phyloP scores from a whole-genome alignment of 2,329 filamentous ascomycete species.

The Neocucurbitaria cava region DNA sequence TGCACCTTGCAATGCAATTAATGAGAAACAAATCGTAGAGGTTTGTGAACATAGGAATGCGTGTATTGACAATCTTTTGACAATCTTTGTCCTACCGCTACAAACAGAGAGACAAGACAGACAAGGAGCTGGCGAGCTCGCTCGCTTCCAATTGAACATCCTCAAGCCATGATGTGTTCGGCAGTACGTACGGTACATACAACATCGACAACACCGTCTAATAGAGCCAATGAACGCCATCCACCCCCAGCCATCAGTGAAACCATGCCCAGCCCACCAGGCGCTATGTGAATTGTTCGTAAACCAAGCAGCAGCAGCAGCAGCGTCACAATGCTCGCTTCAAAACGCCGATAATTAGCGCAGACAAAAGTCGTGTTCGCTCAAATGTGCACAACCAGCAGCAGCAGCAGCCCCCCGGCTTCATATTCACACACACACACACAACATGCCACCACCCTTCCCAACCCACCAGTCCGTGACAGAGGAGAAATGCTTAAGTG shows the following conservation, averaged over 20 bases:
- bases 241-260: neutral
- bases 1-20: too few species aligned
- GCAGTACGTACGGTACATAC: too few species aligned
- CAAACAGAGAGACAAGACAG: neutral
- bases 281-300: neutral
- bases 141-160: neutral
- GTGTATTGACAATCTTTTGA: conserved; percentile 3
- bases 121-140: neutral
- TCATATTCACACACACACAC: too few species aligned
- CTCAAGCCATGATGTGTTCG: neutral
- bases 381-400: conserved; percentile 5
- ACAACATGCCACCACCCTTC: conserved; percentile 1
- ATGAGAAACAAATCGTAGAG: too few species aligned
- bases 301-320: conserved; percentile 10
- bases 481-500: conserved; percentile 11
- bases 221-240: neutral
- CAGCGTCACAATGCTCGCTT: conserved; percentile 21
- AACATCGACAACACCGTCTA: neutral
- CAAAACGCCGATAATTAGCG: conserved; percentile 23
- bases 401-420: too few species aligned
- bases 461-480: neutral
- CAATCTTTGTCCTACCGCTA: neutral
- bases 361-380: conserved; percentile 14
- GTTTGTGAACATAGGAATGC: conserved; percentile 1
- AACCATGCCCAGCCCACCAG: neutral